phyloP scores from a whole-genome alignment of 2,329 filamentous ascomycete genomes.

The Microdochium bolleyi region DNA sequence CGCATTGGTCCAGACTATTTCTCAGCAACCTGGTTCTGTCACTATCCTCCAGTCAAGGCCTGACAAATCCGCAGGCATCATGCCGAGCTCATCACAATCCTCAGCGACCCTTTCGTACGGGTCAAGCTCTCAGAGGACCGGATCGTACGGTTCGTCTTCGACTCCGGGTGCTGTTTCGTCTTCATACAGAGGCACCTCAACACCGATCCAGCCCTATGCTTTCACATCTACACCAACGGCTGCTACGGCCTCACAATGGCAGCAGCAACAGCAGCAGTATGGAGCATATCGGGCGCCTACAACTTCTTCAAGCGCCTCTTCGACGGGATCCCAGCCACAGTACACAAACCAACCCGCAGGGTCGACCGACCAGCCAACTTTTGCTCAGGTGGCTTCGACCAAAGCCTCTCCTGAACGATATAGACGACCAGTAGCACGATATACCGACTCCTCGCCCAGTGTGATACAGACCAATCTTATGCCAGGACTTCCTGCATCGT shows the following conservation, averaged over 20 bases:
- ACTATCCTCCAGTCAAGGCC: constrained; percentile 71
- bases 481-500: constrained; percentile 33
- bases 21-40: constrained; percentile 65
- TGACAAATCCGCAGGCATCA: constrained; percentile 53
- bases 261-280: constrained; percentile 38
- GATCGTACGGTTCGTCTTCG: constrained; percentile 33
- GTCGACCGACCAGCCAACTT: constrained; percentile 39
- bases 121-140: constrained; percentile 38
- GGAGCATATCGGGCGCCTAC: constrained; percentile 39
- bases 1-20: constrained; percentile 74
- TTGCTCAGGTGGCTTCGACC: constrained; percentile 45
- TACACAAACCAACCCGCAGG: constrained; percentile 27
- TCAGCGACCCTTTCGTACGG: constrained; percentile 44
- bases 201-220: constrained; percentile 67
- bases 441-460: constrained; percentile 36
- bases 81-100: constrained; percentile 37
- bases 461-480: constrained; percentile 15
- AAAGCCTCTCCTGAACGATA: constrained; percentile 80
- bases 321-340: constrained; percentile 32
- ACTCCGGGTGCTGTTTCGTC: constrained; percentile 29
- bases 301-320: constrained; percentile 21
- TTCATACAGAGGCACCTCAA: constrained; percentile 46
- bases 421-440: constrained; percentile 54
- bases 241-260: constrained; percentile 44
- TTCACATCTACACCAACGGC: constrained; percentile 65